phyloP scores from a whole-genome alignment of 148 eudicot species.

The Spergularia bocconei region DNA sequence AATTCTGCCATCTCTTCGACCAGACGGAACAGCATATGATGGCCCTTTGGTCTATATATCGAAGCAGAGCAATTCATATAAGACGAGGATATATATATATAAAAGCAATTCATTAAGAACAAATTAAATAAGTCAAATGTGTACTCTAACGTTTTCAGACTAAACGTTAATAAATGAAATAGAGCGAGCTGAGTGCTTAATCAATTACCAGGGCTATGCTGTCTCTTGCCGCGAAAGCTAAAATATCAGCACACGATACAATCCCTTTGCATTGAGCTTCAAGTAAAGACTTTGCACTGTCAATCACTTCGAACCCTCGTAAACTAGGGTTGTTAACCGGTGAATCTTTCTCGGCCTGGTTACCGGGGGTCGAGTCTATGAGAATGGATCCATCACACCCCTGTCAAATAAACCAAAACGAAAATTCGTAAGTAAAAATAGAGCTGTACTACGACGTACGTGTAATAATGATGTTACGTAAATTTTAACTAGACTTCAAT shows the following conservation, averaged over 20 bases:
- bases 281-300: slow-evolving; percentile 54
- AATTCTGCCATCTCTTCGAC: slow-evolving; percentile 30
- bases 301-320: slow-evolving; percentile 72
- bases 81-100: too few species aligned
- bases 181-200: neutral
- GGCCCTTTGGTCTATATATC: neutral
- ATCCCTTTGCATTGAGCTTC: slow-evolving; percentile 48
- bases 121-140: too few species aligned
- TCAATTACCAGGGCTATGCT: slow-evolving; percentile 22
- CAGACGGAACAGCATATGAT: slow-evolving; percentile 25
- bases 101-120: too few species aligned
- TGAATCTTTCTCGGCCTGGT: slow-evolving; percentile 70
- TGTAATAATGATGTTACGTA: too few species aligned
- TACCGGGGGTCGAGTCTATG: slow-evolving; percentile 57
- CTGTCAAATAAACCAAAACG: slow-evolving; percentile 21
- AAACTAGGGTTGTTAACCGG: slow-evolving; percentile 60
- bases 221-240: slow-evolving; percentile 30
- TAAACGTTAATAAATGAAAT: neutral
- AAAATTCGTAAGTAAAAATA: neutral
- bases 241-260: slow-evolving; percentile 34
- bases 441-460: too few species aligned
- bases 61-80: neutral
- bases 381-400: slow-evolving; percentile 88
- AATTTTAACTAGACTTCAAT: too few species aligned
- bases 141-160: too few species aligned